Evolutionary conservation across 257 asterid genomes (phyloP).

Genomic region (Nicotiana obtusifolia): DNA sequence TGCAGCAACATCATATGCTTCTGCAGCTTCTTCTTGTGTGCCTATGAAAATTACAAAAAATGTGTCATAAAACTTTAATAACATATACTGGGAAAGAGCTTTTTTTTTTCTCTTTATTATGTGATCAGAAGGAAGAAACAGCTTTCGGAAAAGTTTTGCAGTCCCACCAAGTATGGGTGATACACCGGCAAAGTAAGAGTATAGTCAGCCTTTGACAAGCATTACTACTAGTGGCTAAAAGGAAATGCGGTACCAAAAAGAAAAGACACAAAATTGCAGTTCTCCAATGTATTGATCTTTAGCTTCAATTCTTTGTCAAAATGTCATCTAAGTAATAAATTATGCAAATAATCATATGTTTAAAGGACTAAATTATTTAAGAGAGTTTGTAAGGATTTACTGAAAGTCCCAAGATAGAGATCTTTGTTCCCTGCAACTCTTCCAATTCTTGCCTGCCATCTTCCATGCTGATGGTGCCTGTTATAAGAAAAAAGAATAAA

Average conservation of each 20-base stretch:
- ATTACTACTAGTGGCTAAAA: constrained; percentile 13
- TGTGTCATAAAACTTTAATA: neutral
- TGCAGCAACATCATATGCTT: constrained; percentile 52
- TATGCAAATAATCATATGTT: neutral
- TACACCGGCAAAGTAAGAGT: constrained; percentile 13
- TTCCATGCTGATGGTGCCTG: constrained; percentile 56
- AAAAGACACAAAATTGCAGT: neutral
- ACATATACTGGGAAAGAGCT: neutral
- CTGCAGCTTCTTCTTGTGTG: constrained; percentile 55
- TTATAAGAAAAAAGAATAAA: neutral
- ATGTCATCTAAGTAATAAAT: too few relatives aligned
- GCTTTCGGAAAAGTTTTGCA: constrained; percentile 21
- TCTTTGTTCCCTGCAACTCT: constrained; percentile 54
- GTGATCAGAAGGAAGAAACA: constrained; percentile 11
- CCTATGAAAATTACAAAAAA: constrained; percentile 15
- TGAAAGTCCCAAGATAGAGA: constrained; percentile 49
- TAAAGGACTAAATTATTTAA: neutral
- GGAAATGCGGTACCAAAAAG: constrained; percentile 12
- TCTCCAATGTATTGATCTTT: neutral
- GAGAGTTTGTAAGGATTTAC: constrained; percentile 13
- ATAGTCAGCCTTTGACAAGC: constrained; percentile 27
- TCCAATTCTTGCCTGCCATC: constrained; percentile 54
- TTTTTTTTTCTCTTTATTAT: constrained; percentile 2
- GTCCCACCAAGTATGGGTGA: constrained; percentile 14
- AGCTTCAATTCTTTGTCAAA: too few relatives aligned